Evolutionary conservation across 176 grass and related monocot genomes (phyloP).

Genomic region (Triticum timopheevii): DNA sequence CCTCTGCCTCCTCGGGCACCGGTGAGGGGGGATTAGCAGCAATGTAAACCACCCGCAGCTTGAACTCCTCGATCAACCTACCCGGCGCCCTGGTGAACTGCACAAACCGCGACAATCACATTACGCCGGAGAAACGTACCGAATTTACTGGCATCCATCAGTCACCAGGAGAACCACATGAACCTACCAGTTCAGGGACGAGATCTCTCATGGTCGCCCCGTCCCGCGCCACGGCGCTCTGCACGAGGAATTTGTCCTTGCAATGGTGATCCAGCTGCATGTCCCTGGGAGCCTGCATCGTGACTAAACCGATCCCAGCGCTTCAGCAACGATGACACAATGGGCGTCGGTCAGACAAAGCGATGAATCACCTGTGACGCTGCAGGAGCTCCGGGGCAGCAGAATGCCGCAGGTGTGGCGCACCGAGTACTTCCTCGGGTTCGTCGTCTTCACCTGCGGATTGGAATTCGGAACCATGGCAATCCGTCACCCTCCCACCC

Average conservation of each 20-base stretch:
- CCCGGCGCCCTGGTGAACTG: conserved; percentile 71
- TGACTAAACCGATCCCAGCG: conserved; percentile 42
- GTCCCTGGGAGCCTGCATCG: conserved; percentile 75
- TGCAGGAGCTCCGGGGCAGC: conserved; percentile 55
- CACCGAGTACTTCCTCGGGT: conserved; percentile 81
- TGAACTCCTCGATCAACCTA: conserved; percentile 78
- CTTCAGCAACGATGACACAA: neutral
- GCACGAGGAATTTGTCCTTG: conserved; percentile 95
- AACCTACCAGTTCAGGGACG: conserved; percentile 44
- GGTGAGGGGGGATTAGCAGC: conserved; percentile 89
- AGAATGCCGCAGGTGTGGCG: conserved; percentile 67
- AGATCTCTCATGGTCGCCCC: conserved; percentile 50
- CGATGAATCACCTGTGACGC: conserved; percentile 50
- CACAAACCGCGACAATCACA: neutral
- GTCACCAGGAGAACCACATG: neutral
- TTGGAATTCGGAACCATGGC: neutral
- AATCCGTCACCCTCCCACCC: neutral
- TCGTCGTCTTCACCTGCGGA: conserved; percentile 89
- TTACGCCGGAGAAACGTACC: neutral
- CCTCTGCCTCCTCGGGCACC: conserved; percentile 84
- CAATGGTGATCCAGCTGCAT: conserved; percentile 61
- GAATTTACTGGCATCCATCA: neutral
- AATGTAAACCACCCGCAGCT: conserved; percentile 79
- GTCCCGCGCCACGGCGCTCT: conserved; percentile 59
- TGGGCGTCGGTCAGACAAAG: neutral